A percentile compares a stretch with the other conserved stretches of the same genome.
Evolutionary conservation across 176 grass and related monocot genomes (phyloP).

Genomic region (Elymus sibiricus): DNA sequence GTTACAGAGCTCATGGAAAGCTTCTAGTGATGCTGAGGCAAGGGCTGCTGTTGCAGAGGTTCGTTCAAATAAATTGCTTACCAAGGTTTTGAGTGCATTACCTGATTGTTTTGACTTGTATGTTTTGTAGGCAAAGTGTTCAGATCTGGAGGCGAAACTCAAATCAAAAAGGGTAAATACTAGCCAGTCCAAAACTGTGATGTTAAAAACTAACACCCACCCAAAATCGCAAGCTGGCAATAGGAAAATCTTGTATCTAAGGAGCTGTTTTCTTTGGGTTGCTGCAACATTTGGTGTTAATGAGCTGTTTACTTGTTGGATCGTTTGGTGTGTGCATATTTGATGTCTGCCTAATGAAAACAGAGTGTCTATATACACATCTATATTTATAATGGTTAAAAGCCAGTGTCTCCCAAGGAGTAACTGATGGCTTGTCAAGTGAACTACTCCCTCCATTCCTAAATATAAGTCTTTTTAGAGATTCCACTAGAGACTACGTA

Average conservation of each 20-base stretch:
- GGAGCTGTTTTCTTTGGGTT: neutral
- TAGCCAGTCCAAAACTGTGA: neutral
- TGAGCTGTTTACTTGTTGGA: neutral
- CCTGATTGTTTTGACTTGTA: constrained; percentile 19
- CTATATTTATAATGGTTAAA: neutral
- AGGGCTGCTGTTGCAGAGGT: constrained; percentile 89
- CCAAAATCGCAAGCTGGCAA: neutral
- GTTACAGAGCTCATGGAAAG: constrained; percentile 64
- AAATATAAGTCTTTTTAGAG: too few relatives aligned
- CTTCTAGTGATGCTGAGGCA: constrained; percentile 69
- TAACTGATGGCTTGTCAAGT: neutral
- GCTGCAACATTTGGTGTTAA: neutral
- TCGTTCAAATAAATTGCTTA: constrained; percentile 27
- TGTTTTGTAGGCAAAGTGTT: constrained; percentile 61
- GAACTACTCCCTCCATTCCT: neutral
- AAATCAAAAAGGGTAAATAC: constrained; percentile 68
- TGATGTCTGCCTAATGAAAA: neutral
- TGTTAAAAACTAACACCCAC: neutral
- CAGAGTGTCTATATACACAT: neutral
- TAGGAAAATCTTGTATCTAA: neutral
- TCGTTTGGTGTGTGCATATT: neutral
- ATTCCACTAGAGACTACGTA: too few relatives aligned
- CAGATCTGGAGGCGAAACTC: constrained; percentile 61
- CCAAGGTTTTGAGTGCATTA: neutral
- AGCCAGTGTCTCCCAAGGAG: neutral